Percentiles rank a stretch among this genome's conserved stretches.
Conservation (phyloP, 805 yeast species). For the Saccharomyces kudriavzevii region DNA sequence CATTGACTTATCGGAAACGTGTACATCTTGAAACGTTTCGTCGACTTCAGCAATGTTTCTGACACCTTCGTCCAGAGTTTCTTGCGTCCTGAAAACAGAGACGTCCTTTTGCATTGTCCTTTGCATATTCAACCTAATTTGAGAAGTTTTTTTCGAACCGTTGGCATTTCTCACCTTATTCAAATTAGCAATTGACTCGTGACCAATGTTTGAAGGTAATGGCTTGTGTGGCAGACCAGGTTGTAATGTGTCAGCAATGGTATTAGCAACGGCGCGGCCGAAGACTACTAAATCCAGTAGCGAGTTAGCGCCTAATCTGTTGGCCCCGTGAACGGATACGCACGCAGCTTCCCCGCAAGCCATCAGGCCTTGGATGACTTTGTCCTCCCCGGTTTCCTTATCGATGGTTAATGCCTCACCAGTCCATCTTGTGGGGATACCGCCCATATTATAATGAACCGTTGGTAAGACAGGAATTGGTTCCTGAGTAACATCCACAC, state of each 20-base stretch:
- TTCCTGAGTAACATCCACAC: conserved; percentile 98
- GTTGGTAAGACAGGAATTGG: conserved; percentile 98
- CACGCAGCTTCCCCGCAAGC: conserved; percentile 99
- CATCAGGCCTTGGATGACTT: conserved; percentile 81
- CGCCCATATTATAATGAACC: conserved; percentile 99
- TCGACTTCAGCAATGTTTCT: conserved; percentile 68
- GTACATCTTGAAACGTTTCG: conserved; percentile 61
- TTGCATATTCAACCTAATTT: conserved; percentile 88
- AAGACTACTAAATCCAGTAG: conserved; percentile 92
- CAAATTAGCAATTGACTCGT: conserved; percentile 81
- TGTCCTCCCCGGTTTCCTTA: conserved; percentile 78
- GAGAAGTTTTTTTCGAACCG: conserved; percentile 80
- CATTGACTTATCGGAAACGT: conserved; percentile 93
- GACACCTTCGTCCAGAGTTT: conserved; percentile 86
- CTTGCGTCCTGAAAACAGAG: conserved; percentile 93
- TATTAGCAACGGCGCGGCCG: conserved; percentile 96
- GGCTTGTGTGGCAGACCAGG: conserved; percentile 86
- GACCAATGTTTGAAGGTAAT: conserved; percentile 78
- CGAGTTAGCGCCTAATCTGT: conserved; percentile 98
- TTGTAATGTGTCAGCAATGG: conserved; percentile 72
- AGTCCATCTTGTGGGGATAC: conserved; percentile 95
- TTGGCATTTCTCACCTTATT: conserved; percentile 78
- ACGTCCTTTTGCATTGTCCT: conserved; percentile 93
- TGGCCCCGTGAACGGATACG: conserved; percentile 98
- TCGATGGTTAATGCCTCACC: conserved; percentile 87